Base-by-base conservation (phyloP, 2,329 filamentous ascomycete genomes). In the Talaromyces atroroseus region DNA sequence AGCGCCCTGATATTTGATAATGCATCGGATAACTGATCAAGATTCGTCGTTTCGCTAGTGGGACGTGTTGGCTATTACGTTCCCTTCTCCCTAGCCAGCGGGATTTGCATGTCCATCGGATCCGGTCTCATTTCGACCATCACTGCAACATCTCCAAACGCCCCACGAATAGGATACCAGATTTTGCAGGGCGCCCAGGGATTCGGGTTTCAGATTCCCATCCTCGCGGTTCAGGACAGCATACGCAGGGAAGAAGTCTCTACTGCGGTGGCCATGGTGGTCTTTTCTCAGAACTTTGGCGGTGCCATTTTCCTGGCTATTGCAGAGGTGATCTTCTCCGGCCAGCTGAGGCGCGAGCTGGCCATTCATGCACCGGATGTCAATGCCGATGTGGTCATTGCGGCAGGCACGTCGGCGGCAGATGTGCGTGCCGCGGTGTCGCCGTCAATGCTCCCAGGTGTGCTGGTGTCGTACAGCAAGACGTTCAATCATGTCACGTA, bases 131-230 rank as follows among this genome's bases (percentile, higher is more conserved):
- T 69, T 51, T 68, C 64, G 53, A 71, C 67, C 3, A 59, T 71
- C 29, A 56, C 66, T 20, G 58, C 65, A 44, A 24, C 63, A 38
- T 62, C 61, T 16, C 29, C 45, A 3, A 34, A 58, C 12, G 56
- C 47, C 21, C 60, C 64, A 42, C 70, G 67, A 66, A 66, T 70
- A 23, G 68, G 67, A 4, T 70, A 70, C 45, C 66, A 71, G 55
- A 60, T 64, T 32, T 56, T 71, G 16, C 58, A 56, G 18, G 68
- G 68, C n/a, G 67, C 64, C 20, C 49, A 64, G 14, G 68, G 67
- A 7, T 50, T 65, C 5, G 59, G 59, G 44, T 61, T 68, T 32
- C 65, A 69, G 53, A 63, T 66, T 42, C 58, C 14, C 46, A 56
- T 10, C 45, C 62, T 48, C 61, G 56, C 66, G 65, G 52, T 57